Evolutionary conservation across 1,284 basidiomycete species (phyloP).

Genomic region (Malassezia sp.): DNA sequence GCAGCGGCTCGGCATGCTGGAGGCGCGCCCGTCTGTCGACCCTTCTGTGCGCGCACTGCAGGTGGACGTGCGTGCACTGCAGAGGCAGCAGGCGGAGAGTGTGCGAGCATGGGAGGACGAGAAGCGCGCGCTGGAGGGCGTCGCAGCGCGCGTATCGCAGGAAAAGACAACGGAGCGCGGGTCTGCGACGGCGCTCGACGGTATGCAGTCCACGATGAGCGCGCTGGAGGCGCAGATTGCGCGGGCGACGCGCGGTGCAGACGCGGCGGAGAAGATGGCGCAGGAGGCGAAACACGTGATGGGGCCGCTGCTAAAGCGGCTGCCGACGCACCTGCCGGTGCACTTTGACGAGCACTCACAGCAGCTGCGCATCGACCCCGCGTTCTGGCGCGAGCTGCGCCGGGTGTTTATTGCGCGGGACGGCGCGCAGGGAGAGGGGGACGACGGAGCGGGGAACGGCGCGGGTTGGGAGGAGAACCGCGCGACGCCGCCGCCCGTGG

Average conservation of each 20-base stretch:
- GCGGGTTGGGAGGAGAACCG: slow-evolving; percentile 7
- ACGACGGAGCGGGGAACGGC: not conserved
- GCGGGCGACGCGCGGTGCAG: not conserved
- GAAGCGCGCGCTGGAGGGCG: slow-evolving; percentile 3
- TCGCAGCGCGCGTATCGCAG: not conserved
- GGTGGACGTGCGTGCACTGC: slow-evolving; percentile 1
- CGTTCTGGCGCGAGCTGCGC: slow-evolving; percentile 50
- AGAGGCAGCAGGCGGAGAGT: not conserved
- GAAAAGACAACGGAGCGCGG: not conserved
- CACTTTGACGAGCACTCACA: slow-evolving; percentile 40
- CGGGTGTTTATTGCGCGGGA: slow-evolving; percentile 47
- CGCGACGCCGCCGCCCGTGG: too few species aligned
- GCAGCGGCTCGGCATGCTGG: not conserved
- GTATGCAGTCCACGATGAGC: not conserved
- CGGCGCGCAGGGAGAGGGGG: not conserved
- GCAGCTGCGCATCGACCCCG: slow-evolving; percentile 48
- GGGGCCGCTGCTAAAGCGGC: not conserved
- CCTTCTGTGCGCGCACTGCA: not conserved
- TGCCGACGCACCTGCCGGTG: slow-evolving; percentile 49
- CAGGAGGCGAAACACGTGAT: slow-evolving; percentile 1
- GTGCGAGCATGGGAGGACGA: slow-evolving; percentile 1
- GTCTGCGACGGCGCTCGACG: not conserved
- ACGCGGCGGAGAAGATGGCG: slow-evolving; percentile 3
- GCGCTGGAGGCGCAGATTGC: slow-evolving; percentile 1
- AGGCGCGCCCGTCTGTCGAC: slow-evolving; percentile 2